Conservation (phyloP, 208 protist genomes). For the Leishmania aethiopica region DNA sequence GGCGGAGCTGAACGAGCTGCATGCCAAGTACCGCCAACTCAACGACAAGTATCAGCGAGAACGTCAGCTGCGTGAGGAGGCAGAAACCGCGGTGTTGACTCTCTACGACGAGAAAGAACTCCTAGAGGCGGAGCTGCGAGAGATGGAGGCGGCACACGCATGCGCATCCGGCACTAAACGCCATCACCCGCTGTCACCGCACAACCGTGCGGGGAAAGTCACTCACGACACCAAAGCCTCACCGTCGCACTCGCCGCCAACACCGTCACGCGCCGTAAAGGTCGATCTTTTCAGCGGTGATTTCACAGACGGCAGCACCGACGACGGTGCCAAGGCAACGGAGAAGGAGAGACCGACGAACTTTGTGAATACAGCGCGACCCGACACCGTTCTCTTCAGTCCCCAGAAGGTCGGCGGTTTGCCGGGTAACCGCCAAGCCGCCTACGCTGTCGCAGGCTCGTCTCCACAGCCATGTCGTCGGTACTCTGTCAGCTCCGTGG, state of each 20-base stretch:
- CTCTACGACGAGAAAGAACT: conserved; percentile 80
- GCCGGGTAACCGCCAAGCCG: background rate
- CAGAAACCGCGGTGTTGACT: conserved; percentile 59
- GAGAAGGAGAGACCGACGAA: conserved; percentile 5
- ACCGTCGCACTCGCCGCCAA: background rate
- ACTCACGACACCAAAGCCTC: background rate
- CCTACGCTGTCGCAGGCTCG: background rate
- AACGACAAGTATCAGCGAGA: conserved; percentile 65
- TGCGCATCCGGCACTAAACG: background rate
- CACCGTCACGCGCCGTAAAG: conserved; percentile 7
- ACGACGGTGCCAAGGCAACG: background rate
- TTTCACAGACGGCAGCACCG: conserved; percentile 1
- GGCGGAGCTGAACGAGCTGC: conserved; percentile 78
- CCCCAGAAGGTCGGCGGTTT: conserved; percentile 11
- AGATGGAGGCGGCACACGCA: conserved; percentile 23
- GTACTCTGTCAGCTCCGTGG: conserved; percentile 26
- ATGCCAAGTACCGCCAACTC: conserved; percentile 47
- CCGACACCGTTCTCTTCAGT: conserved; percentile 20
- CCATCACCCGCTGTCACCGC: background rate
- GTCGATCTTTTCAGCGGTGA: conserved; percentile 26
- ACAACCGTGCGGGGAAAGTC: background rate
- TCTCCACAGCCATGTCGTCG: background rate
- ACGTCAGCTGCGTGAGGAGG: conserved; percentile 60
- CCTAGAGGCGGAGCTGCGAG: conserved; percentile 53
- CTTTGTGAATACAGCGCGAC: conserved; percentile 14